Percentiles rank a stretch among this genome's conserved stretches.
Evolutionary conservation across 176 grass and related monocot species (phyloP).

Genomic region (Paspalum vaginatum): DNA sequence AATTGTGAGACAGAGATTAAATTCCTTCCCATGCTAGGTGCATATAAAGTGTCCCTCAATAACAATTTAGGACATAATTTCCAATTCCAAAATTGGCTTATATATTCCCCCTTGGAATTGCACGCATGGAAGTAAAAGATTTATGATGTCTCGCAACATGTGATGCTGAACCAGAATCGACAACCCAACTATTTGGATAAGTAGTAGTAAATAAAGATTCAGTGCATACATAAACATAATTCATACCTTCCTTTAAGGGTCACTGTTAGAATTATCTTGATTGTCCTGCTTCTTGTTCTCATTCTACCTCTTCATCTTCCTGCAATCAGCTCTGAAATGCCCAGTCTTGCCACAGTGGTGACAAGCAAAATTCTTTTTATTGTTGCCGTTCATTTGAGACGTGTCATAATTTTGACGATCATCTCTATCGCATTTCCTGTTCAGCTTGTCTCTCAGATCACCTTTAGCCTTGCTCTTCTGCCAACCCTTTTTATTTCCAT

Average conservation of each 20-base stretch:
- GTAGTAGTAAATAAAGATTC: constrained; percentile 14
- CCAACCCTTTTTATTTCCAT: background rate
- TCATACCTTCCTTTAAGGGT: background rate
- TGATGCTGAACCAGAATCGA: too few relatives aligned
- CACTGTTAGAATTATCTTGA: background rate
- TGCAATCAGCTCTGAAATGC: background rate
- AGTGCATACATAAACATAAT: too few relatives aligned
- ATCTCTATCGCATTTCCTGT: background rate
- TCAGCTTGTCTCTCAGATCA: background rate
- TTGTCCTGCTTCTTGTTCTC: background rate
- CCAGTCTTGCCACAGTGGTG: background rate
- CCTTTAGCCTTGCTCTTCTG: background rate
- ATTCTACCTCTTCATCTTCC: background rate
- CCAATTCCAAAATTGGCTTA: constrained; percentile 15
- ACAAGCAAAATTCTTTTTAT: background rate
- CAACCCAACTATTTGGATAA: background rate
- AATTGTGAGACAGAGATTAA: background rate
- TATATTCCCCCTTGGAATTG: constrained; percentile 12
- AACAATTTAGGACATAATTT: background rate
- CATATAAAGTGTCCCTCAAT: background rate
- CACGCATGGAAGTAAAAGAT: background rate
- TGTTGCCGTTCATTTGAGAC: background rate
- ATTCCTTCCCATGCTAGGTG: constrained; percentile 15
- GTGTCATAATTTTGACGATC: background rate
- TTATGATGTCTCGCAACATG: background rate